Evolutionary conservation across 306 rosid species (phyloP).

Genomic region (Dalbergia oliveri): DNA sequence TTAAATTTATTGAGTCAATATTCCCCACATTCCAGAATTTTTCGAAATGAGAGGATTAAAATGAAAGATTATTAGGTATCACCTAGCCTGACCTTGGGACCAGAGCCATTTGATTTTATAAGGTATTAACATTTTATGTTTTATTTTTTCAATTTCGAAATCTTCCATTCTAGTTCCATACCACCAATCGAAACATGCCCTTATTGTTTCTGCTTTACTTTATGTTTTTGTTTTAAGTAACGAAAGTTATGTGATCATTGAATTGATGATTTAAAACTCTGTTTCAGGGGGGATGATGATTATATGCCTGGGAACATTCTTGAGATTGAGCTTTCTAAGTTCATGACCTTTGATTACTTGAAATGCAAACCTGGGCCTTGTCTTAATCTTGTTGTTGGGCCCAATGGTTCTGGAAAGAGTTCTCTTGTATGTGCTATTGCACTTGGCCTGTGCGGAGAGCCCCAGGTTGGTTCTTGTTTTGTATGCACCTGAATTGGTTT

Average conservation of each 20-base stretch:
- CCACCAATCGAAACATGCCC: not conserved
- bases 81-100: not conserved
- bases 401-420: slow-evolving; percentile 97
- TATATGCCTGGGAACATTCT: slow-evolving; percentile 92
- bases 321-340: slow-evolving; percentile 87
- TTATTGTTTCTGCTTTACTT: not conserved
- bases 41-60: slow-evolving; percentile 11
- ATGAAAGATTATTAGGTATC: not conserved
- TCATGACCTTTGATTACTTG: slow-evolving; percentile 87
- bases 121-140: not conserved
- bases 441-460: slow-evolving; percentile 97
- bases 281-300: slow-evolving; percentile 93
- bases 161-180: not conserved
- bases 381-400: slow-evolving; percentile 93
- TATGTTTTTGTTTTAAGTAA: not conserved
- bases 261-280: slow-evolving; percentile 37
- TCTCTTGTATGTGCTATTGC: slow-evolving; percentile 98
- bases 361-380: slow-evolving; percentile 91
- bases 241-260: slow-evolving; percentile 16
- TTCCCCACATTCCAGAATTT: not conserved
- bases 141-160: not conserved
- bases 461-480: slow-evolving; percentile 76
- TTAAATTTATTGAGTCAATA: not conserved
- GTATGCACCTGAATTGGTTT: not conserved
- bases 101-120: not conserved